Percentiles rank a stretch among this genome's conserved stretches.
Conservation (phyloP, 495 filamentous ascomycete genomes). For the Mycothermus thermophilus region DNA sequence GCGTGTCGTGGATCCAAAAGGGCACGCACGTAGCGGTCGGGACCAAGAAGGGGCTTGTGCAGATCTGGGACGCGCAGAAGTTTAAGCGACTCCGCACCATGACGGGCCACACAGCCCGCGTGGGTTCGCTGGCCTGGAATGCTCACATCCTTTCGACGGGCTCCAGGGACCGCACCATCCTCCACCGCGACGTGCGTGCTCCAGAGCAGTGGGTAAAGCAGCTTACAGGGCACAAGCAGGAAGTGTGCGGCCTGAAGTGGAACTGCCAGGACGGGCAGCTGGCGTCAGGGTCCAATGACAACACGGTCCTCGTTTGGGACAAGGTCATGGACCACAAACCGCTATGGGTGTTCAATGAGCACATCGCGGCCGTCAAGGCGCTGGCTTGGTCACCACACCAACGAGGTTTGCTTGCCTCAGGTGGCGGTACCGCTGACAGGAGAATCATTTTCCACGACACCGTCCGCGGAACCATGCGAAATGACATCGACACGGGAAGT, state of each 20-base stretch:
- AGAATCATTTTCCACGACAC: conserved; percentile 98
- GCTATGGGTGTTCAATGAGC: conserved; percentile 80
- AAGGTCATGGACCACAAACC: conserved; percentile 67
- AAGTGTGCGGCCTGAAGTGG: conserved; percentile 96
- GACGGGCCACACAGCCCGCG: conserved; percentile 86
- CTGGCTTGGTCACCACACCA: conserved; percentile 99
- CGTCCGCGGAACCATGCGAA: conserved; percentile 56
- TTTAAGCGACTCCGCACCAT: conserved; percentile 78
- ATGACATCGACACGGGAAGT: conserved; percentile 85
- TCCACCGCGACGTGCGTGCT: conserved; percentile 88
- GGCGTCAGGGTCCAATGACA: conserved; percentile 95
- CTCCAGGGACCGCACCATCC: conserved; percentile 83
- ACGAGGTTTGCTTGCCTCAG: conserved; percentile 81
- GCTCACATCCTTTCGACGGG: conserved; percentile 94
- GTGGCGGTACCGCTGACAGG: conserved; percentile 88
- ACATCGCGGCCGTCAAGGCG: conserved; percentile 91
- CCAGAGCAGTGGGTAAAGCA: conserved; percentile 78
- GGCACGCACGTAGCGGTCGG: conserved; percentile 92
- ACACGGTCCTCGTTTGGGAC: conserved; percentile 97
- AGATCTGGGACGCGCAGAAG: conserved; percentile 93
- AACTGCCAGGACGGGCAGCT: conserved; percentile 89
- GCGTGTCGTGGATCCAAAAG: conserved; percentile 93
- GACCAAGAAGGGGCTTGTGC: conserved; percentile 81
- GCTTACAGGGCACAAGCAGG: conserved; percentile 90
- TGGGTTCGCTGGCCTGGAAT: conserved; percentile 91